Base-by-base conservation (phyloP, 2,329 filamentous ascomycete species). In the Epichloe sp. region DNA sequence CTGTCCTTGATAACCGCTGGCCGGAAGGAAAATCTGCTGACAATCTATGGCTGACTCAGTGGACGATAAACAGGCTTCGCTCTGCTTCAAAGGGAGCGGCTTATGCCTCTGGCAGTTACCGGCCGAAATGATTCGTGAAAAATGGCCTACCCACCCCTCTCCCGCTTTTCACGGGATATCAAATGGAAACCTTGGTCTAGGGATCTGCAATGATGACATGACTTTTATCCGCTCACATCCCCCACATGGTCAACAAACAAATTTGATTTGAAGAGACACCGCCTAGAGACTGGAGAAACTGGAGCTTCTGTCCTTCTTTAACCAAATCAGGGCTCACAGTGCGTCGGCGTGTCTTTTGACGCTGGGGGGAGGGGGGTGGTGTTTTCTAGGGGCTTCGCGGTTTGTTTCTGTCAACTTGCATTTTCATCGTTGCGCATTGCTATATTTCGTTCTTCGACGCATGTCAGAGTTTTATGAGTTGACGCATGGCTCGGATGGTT, bases 51-150 rank as follows among this genome's bases (percentile, higher is more conserved):
- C 83, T 88, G 83, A 87, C 84, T 82, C 83, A 87, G 84, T 85
- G 79, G 83, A 78, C 83, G 82, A 78, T 85, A 67, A 83, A 82
- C 80, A 88, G 85, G 83, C 83, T 88, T 77, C 85, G 84, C 78
- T 88, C 85, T 76, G 81, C 83, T 78, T 85, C 83, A 64, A 86
- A 84, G 74, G 81, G 80, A 76, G 76, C 72, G 73, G 74, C 63
- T 64, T 61, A 68, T 60, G 65, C 65, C 66, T 66, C 66, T 59
- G 65, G 65, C 63, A 65, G 57, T 59, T 65, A 67, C 59, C 65
- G 65, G 58, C 63, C 65, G 44, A 59, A 60, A 50, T 63, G 58
- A 67, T 60, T 60, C 60, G 57, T 62, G 59, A 58, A 48, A 14
- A 17, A 42, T 53, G 54, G 57, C 46, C 50, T 21, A 12, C 21